Percentiles rank a stretch among this genome's conserved stretches.
phyloP scores from a whole-genome alignment of 257 asterid genomes.

The Solanum corneliomulleri region DNA sequence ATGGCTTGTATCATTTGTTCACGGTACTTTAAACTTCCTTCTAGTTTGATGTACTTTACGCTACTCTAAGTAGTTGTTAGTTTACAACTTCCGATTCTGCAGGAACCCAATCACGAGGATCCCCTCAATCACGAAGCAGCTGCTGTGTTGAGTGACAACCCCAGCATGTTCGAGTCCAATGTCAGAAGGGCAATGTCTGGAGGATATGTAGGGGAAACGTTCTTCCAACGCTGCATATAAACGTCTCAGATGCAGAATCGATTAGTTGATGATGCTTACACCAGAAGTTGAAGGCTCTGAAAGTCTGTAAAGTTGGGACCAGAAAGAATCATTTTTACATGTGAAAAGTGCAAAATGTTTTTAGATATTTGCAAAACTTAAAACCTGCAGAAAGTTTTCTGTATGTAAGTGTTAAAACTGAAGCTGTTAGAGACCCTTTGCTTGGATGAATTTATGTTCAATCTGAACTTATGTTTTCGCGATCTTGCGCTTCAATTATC shows the following conservation, averaged over 20 bases:
- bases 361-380: neutral
- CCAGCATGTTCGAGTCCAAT: conserved; percentile 69
- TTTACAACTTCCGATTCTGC: neutral
- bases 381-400: neutral
- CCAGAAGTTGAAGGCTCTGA: neutral
- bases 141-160: conserved; percentile 76
- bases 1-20: conserved; percentile 83
- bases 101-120: conserved; percentile 96
- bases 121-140: conserved; percentile 96
- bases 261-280: neutral
- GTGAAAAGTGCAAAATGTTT: neutral
- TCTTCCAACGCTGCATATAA: conserved; percentile 74
- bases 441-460: neutral
- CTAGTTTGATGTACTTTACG: neutral
- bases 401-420: neutral
- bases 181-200: conserved; percentile 90
- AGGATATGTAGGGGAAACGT: conserved; percentile 79
- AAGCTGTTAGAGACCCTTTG: neutral
- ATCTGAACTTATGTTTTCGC: neutral
- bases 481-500: neutral
- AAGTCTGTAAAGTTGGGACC: neutral
- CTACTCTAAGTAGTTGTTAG: neutral
- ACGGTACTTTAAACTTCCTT: conserved; percentile 36
- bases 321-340: neutral
- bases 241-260: conserved; percentile 7